phyloP scores from a whole-genome alignment of 768 basidiomycete species.

The Pleurotus ostreatus region DNA sequence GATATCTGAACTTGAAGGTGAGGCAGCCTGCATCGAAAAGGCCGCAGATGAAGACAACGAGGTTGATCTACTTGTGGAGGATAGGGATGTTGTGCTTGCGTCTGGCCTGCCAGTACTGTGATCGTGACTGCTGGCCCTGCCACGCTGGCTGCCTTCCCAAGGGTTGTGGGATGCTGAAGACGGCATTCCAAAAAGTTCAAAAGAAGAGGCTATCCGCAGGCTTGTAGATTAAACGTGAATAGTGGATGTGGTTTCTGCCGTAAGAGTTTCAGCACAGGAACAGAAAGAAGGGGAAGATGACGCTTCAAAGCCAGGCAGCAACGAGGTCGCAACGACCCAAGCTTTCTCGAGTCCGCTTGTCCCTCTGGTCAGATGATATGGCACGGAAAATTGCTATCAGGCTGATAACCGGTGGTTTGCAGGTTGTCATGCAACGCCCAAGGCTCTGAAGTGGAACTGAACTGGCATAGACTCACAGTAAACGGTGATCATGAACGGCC shows the following conservation, averaged over 20 bases:
- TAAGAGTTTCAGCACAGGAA: slow-evolving; percentile 2
- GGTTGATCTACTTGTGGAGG: slow-evolving; percentile 37
- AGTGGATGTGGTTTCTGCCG: slow-evolving; percentile 2
- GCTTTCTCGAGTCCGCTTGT: not conserved
- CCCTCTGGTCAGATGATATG: slow-evolving; percentile 2
- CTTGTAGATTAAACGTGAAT: slow-evolving; percentile 2
- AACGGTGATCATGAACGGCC: slow-evolving; percentile 4
- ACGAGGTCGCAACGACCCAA: slow-evolving; percentile 3
- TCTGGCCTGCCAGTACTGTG: slow-evolving; percentile 24
- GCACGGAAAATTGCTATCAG: not conserved
- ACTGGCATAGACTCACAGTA: not conserved
- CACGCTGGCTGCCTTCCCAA: not conserved
- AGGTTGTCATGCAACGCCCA: slow-evolving; percentile 3
- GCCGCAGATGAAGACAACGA: slow-evolving; percentile 41
- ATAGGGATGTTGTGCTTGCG: slow-evolving; percentile 33
- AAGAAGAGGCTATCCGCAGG: slow-evolving; percentile 3
- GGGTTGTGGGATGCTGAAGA: not conserved
- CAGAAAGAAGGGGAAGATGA: not conserved
- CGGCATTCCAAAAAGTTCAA: slow-evolving; percentile 5
- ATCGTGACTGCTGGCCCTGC: slow-evolving; percentile 11
- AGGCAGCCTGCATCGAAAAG: slow-evolving; percentile 29
- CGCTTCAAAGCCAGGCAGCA: not conserved
- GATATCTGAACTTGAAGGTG: slow-evolving; percentile 35
- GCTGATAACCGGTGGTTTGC: not conserved
- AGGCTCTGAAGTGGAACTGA: not conserved